Base-by-base conservation (phyloP, 805 yeast genomes). In the Lachancea thermotolerans region DNA sequence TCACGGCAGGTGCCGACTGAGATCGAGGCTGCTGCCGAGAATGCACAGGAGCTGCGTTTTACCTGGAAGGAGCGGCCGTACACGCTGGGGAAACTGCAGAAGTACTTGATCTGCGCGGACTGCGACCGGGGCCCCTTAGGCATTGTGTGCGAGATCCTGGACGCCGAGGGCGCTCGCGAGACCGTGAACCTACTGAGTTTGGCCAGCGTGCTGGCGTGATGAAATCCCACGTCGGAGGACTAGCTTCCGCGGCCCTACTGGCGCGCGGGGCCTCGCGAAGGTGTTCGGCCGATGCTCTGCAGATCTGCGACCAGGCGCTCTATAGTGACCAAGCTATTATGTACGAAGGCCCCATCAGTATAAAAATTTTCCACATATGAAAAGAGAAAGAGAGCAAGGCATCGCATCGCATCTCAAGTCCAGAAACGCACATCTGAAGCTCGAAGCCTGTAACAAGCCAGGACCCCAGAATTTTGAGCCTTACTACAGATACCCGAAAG, bases 71-170 rank as follows among this genome's bases (percentile, higher is more conserved):
- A 37, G 27, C 45, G 58, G 11, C 47, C 54, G 8, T 52, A 56
- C 50, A 36, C 39, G n/a, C 41, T 63, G 12, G 42, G 67, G 11
- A 63, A 65, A 21, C 62, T 82, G 17, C 74, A 73, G 39, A 66
- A 88, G 43, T 69, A 78, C 39, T 61, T 85, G 35, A 72, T 80
- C 2, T 85, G 95, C 59, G 78, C 88, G 4, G 89, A 81, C 49
- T 85, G 95, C 65, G 90, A 84, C 53, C 70, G 73, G 47, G 95
- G 95, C 0, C 91, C 91, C 0, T 54, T 85, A 15, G 95, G 95
- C 2, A 39, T 60, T 21, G 16, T 81, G 74, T 66, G 88, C 79
- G 27, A 81, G 74, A 5, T 70, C 25, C 31, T 35, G 15, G 35
- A 48, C 33, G 37, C 25, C 7, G 57, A 49, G 2, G 52, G 52